Base-by-base conservation (phyloP, 2,329 filamentous ascomycete genomes). In the Botrytis galanthina region DNA sequence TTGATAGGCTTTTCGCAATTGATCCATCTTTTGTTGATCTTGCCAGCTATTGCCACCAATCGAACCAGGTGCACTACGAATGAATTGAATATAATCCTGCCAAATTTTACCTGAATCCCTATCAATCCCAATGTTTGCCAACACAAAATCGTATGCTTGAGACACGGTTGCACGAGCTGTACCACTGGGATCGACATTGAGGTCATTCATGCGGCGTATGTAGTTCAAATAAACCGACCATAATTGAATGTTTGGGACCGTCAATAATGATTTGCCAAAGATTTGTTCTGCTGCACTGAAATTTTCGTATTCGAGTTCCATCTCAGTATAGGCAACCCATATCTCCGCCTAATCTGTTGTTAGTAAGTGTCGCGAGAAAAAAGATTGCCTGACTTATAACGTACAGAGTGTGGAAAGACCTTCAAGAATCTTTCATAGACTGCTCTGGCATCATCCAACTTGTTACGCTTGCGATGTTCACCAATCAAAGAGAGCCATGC, bases 1-100 rank as follows among this genome's bases (percentile, higher is more conserved):
- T 79, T 98, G 95, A 81, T 98, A 99, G 0, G 93, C 93, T 81
- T 97, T 97, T 74, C 96, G 91, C 70, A 99, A 84, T 78, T 93
- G 87, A 79, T 99, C 96, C 92, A 97, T 97, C 86, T 99, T 99
- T 81, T 98, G 96, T 83, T 95, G 93, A 80, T 98, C 96, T 82
- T 98, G 95, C 97, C 96, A 99, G 74, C 89, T 91, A 74, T 87
- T 91, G 61, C 95, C 96, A 39, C 95, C 95, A 74, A 96, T 89
- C 73, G 90, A 90, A 9, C 96, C 96, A 1, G 96, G 96, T 0
- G 92, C 93, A 57, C 90, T 93, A 81, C 94, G 95, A 82, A 98
- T 89, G 81, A 99, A 98, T 77, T 96, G 91, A 75, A 99, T 91
- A 79, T 98, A 98, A 77, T 99, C 96, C 74, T 92, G 89, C 96